phyloP scores from a whole-genome alignment of 768 basidiomycete species.

The Harrya chromipes region DNA sequence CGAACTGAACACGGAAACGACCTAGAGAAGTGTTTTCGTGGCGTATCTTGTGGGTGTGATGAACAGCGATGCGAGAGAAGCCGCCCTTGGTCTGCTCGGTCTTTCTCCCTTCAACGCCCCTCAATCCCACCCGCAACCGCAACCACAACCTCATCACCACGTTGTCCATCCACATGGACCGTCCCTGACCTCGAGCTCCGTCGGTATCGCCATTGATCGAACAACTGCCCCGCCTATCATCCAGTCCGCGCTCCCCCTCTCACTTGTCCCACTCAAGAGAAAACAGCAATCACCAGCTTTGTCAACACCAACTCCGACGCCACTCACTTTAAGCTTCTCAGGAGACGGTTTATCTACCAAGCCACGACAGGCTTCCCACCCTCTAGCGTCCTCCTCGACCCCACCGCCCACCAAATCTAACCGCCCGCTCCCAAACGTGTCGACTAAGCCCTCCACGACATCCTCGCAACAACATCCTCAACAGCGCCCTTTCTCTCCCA shows the following conservation, averaged over 20 bases:
- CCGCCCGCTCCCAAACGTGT: slow-evolving; percentile 5
- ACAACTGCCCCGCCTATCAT: slow-evolving; percentile 17
- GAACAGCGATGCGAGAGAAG: slow-evolving; percentile 57
- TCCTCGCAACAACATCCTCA: slow-evolving; percentile 12
- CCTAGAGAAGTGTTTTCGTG: slow-evolving; percentile 3
- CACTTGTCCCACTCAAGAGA: slow-evolving; percentile 42
- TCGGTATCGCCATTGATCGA: slow-evolving; percentile 28
- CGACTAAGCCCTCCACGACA: slow-evolving; percentile 15
- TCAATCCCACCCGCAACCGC: slow-evolving; percentile 25
- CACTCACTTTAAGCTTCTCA: slow-evolving; percentile 2
- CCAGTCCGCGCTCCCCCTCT: slow-evolving; percentile 23
- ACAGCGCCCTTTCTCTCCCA: slow-evolving; percentile 21
- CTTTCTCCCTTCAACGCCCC: slow-evolving; percentile 40
- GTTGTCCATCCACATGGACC: slow-evolving; percentile 26
- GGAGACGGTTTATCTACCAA: slow-evolving; percentile 13
- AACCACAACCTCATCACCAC: slow-evolving; percentile 24
- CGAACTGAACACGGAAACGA: slow-evolving; percentile 8
- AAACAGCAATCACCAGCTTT: slow-evolving; percentile 31
- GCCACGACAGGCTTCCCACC: slow-evolving; percentile 15
- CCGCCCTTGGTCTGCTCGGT: slow-evolving; percentile 55
- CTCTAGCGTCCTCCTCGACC: slow-evolving; percentile 16
- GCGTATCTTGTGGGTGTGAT: slow-evolving; percentile 28
- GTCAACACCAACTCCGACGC: slow-evolving; percentile 5
- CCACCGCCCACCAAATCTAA: slow-evolving; percentile 9
- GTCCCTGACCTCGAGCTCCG: slow-evolving; percentile 22